These are phyloP conservation scores for Suillus spraguei DNA, from an alignment of 768 basidiomycete genomes.

Conservation along the genomic window DNA sequence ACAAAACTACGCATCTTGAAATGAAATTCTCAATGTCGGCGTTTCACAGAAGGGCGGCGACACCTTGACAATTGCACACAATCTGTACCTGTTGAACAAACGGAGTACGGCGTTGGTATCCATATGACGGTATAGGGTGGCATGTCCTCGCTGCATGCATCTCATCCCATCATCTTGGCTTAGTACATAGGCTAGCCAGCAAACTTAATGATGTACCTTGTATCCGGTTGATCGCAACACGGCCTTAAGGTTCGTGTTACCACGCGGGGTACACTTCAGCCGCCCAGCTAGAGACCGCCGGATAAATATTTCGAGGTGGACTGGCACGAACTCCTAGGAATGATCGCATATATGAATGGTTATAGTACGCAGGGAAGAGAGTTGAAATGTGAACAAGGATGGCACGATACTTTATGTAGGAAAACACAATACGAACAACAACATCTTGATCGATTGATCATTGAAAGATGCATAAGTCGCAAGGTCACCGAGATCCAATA, in stretches of 20 bases:
- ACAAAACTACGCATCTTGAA: neutral
- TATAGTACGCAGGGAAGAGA: neutral
- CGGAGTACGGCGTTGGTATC: neutral
- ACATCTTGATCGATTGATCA: neutral
- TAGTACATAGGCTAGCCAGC: neutral
- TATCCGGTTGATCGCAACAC: neutral
- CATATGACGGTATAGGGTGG: neutral
- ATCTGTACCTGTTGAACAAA: neutral
- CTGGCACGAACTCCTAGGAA: neutral
- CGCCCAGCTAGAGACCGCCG: neutral
- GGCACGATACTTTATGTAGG: neutral
- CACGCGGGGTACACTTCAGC: neutral
- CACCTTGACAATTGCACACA: neutral
- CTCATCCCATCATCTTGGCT: too few relatives aligned
- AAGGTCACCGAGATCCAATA: neutral
- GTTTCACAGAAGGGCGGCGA: neutral
- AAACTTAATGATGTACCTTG: neutral
- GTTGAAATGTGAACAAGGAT: neutral
- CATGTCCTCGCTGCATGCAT: neutral
- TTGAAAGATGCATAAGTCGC: neutral
- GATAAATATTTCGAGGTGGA: neutral
- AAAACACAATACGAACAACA: neutral
- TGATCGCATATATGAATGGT: neutral
- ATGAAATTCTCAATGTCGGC: neutral
- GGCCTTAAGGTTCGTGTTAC: neutral